These are phyloP conservation scores for Lenwebbia sp. DNA, from an alignment of 345 rosid species.

Conservation along the genomic window DNA sequence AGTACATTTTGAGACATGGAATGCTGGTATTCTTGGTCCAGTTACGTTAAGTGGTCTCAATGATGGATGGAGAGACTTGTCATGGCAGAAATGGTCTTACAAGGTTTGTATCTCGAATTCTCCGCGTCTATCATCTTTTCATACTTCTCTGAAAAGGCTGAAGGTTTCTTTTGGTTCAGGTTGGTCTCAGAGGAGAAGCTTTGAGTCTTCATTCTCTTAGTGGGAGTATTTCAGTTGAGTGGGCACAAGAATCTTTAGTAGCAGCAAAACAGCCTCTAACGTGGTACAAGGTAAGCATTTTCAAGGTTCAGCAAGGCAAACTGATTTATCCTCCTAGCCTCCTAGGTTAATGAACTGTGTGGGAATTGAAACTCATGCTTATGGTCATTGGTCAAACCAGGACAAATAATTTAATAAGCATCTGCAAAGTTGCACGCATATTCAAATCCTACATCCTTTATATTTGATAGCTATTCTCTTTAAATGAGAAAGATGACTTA, in stretches of 20 bases:
- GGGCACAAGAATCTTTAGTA: conserved; percentile 15
- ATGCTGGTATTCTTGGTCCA: conserved; percentile 17
- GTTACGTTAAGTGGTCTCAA: conserved; percentile 10
- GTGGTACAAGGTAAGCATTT: conserved; percentile 35
- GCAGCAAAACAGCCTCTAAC: conserved; percentile 12
- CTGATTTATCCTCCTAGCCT: background rate
- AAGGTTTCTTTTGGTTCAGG: conserved; percentile 6
- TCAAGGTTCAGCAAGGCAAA: background rate
- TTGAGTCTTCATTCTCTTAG: conserved; percentile 16
- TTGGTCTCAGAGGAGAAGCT: conserved; percentile 37
- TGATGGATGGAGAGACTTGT: conserved; percentile 15
- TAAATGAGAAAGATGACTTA: background rate
- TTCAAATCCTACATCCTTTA: background rate
- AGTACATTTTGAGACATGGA: conserved; percentile 10
- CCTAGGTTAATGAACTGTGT: background rate
- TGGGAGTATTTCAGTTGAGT: conserved; percentile 18
- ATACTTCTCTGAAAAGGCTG: background rate
- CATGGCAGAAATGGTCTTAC: conserved; percentile 16
- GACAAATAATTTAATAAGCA: background rate
- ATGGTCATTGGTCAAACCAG: background rate
- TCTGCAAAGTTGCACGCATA: background rate
- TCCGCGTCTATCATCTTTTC: background rate
- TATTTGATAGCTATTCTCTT: background rate
- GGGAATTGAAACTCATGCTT: background rate
- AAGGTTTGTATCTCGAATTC: background rate